Evolutionary conservation across 1,284 basidiomycete species (phyloP), one percentile per base, ranked within the genome.

Genomic region (Fomitopsis betulina): DNA sequence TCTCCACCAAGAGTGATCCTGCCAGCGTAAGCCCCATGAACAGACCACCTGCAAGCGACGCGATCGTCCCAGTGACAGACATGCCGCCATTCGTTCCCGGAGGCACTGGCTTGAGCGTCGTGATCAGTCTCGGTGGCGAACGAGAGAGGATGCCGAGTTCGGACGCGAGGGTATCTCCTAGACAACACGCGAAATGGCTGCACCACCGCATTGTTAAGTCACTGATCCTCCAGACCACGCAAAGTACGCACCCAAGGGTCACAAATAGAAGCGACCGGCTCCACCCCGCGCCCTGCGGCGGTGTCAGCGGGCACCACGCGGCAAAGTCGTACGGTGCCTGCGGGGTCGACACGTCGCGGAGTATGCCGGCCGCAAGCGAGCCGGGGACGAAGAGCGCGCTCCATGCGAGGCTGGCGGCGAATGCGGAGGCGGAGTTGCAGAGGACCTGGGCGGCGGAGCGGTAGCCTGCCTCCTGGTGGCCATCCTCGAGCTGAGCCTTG

Each of bases 1-100:
- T 91, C 71, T 94, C 89, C 38, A 85, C 61, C 2, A 83, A 60
- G 37, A 96, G 72, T n/a, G 81, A 79, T 6, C 75, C 55, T 8
- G 81, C 81, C 67, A 89, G 80, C 3, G 83, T 77, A 15, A 80
- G 42, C 1, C 91, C 93, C 67, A 96, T 88, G 2, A 88, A 66
- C 1, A 79, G 67, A 0, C 96, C 96, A 1, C 96, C 96, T 0
- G 79, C 68, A 2, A 87, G 73, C 1, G 91, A 93, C 9, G 88
- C 87, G 1, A 83, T 60, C 0, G 92, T 91, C 8, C 96, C 96
- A 47, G 84, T 80, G 0, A 79, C 56, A 1, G 91, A 91, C 61
- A 98, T 81, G 0, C 83, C 96, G 9, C 96, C 96, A 68, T 98
- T 98, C 1, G 96, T 97, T 0, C 96, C 96, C 0, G 89, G 87